phyloP scores from a whole-genome alignment of 2,329 filamentous ascomycete species.

The Teratosphaeriaceae sp. region DNA sequence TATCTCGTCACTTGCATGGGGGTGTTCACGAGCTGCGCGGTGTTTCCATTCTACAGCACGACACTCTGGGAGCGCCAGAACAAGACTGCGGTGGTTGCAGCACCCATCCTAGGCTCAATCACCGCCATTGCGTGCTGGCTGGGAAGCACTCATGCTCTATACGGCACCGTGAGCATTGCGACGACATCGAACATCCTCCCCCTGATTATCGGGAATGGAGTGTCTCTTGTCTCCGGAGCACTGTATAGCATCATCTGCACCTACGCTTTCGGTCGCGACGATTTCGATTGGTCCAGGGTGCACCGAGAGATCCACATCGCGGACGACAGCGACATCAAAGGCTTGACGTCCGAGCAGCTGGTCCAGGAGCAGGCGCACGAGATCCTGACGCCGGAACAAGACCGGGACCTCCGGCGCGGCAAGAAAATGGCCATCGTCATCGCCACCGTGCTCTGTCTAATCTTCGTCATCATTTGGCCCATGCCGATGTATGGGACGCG shows the following conservation, averaged over 20 bases:
- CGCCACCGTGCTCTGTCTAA: constrained; percentile 15
- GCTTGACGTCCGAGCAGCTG: neutral
- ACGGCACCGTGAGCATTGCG: constrained; percentile 13
- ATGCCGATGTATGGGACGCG: constrained; percentile 19
- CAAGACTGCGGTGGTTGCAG: constrained; percentile 17
- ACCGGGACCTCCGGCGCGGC: constrained; percentile 6
- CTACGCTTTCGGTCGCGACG: constrained; percentile 2
- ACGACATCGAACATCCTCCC: constrained; percentile 2
- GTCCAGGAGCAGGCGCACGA: constrained; percentile 3
- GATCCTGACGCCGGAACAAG: neutral
- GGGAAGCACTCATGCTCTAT: constrained; percentile 11
- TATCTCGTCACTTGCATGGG: neutral
- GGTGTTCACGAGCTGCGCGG: constrained; percentile 21
- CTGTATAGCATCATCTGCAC: constrained; percentile 5
- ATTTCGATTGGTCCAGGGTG: constrained; percentile 1
- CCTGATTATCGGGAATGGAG: constrained; percentile 1
- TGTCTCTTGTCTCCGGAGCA: neutral
- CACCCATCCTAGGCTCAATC: constrained; percentile 16
- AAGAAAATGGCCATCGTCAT: constrained; percentile 13
- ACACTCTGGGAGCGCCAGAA: constrained; percentile 27
- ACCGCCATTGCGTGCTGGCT: constrained; percentile 12
- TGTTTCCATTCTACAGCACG: constrained; percentile 26
- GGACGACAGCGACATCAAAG: constrained; percentile 4
- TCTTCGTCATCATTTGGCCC: constrained; percentile 17
- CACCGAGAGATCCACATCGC: neutral